Percentiles rank a stretch among this genome's conserved stretches.
These are phyloP conservation scores for Aspergillus oerlinghausenensis DNA, from an alignment of 2,329 filamentous ascomycete genomes.

Conservation along the genomic window DNA sequence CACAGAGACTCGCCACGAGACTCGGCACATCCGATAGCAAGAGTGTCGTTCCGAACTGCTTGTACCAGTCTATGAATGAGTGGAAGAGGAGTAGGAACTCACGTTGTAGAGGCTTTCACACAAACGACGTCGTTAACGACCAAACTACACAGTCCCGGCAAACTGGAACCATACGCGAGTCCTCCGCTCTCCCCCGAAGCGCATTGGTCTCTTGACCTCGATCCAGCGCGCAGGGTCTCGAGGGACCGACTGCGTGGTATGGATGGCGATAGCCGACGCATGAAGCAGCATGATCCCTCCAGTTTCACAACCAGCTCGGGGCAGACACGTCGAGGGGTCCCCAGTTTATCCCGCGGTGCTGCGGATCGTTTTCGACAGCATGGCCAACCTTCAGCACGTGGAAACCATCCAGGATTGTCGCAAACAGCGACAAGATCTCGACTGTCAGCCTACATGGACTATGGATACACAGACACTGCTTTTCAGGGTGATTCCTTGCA, in stretches of 20 bases:
- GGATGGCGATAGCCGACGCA: constrained; percentile 70
- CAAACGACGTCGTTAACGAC: background rate
- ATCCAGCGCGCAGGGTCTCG: constrained; percentile 55
- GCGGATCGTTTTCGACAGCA: constrained; percentile 38
- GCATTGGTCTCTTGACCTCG: constrained; percentile 53
- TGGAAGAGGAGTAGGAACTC: background rate
- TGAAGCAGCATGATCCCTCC: constrained; percentile 70
- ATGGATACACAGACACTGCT: constrained; percentile 55
- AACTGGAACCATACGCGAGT: constrained; percentile 62
- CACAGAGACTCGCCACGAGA: background rate
- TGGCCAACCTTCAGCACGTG: constrained; percentile 28
- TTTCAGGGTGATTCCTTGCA: constrained; percentile 44
- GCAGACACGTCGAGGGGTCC: constrained; percentile 48
- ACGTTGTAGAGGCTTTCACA: background rate
- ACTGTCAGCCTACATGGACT: constrained; percentile 42
- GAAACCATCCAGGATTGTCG: constrained; percentile 31
- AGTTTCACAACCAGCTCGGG: constrained; percentile 50
- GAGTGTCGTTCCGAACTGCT: background rate
- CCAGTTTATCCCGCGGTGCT: constrained; percentile 48
- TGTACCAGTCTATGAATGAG: background rate
- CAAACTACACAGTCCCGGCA: constrained; percentile 36
- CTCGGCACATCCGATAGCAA: background rate
- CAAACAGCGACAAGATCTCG: constrained; percentile 32
- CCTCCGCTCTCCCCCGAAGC: constrained; percentile 62
- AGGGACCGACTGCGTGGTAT: constrained; percentile 59